Percentiles rank a stretch among this genome's conserved stretches.
Evolutionary conservation across 768 basidiomycete species (phyloP).

Genomic region (Podaxis carcinomalis): DNA sequence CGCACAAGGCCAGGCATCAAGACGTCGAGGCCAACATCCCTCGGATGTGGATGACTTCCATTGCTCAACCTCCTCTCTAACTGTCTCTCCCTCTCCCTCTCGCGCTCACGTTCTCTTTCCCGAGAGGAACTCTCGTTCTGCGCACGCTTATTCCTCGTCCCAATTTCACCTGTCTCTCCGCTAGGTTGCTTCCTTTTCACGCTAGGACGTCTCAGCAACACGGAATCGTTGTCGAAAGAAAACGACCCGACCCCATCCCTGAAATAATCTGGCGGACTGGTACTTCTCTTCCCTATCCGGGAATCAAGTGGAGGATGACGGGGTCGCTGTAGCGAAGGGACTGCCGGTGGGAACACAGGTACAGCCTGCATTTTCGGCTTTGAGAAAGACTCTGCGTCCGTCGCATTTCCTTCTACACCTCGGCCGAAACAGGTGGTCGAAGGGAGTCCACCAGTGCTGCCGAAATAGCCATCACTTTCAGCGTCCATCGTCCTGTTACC

Average conservation of each 20-base stretch:
- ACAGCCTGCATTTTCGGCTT: neutral
- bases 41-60: neutral
- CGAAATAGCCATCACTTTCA: conserved; percentile 1
- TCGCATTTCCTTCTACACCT: neutral
- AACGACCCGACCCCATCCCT: conserved; percentile 43
- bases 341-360: neutral
- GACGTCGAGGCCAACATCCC: conserved; percentile 1
- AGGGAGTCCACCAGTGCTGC: neutral
- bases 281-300: conserved; percentile 50
- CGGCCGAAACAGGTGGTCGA: neutral
- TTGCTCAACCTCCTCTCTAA: conserved; percentile 4
- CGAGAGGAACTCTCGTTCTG: conserved; percentile 5
- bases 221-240: conserved; percentile 39
- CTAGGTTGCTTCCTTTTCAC: conserved; percentile 40
- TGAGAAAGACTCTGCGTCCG: neutral
- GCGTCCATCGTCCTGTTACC: neutral
- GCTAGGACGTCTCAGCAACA: conserved; percentile 64
- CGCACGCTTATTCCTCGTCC: conserved; percentile 3
- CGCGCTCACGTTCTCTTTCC: conserved; percentile 4
- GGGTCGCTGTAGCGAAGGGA: neutral
- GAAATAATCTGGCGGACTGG: conserved; percentile 67
- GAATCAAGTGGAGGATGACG: neutral
- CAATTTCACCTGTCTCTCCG: conserved; percentile 3
- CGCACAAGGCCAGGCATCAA: conserved; percentile 4
- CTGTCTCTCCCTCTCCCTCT: conserved; percentile 1